A percentile compares a stretch with the other conserved stretches of the same genome.
Conservation (phyloP, 1,284 basidiomycete genomes). For the Coniferiporia sulphurascens region DNA sequence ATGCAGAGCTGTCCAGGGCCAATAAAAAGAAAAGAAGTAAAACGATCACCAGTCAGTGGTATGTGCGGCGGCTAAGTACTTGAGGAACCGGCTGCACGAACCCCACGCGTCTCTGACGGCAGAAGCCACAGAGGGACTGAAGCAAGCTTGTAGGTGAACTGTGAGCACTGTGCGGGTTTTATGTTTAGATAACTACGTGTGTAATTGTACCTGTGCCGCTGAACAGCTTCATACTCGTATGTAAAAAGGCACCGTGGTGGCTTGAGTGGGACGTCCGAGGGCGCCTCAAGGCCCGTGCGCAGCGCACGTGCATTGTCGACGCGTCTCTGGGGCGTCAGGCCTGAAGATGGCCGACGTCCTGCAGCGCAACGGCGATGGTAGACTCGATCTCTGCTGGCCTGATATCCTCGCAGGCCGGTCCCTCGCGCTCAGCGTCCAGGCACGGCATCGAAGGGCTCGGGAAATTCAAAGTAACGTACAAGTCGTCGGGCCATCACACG, state of each 20-base stretch:
- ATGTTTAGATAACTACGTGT: background rate
- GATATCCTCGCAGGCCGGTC: background rate
- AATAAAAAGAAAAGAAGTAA: background rate
- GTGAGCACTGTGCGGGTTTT: background rate
- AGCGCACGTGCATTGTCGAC: background rate
- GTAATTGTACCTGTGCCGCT: constrained; percentile 7
- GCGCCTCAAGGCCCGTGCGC: too few relatives aligned
- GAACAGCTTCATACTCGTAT: constrained; percentile 11
- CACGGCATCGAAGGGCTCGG: constrained; percentile 12
- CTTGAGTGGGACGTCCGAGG: too few relatives aligned
- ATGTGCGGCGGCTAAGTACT: background rate
- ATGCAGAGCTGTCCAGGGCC: background rate
- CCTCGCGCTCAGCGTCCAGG: constrained; percentile 3
- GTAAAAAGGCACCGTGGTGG: background rate
- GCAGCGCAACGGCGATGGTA: background rate
- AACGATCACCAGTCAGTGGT: background rate
- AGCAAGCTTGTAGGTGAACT: constrained; percentile 12
- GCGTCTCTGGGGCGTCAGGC: background rate
- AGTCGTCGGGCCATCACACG: background rate
- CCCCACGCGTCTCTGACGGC: constrained; percentile 16
- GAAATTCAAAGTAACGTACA: constrained; percentile 11
- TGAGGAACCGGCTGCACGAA: background rate
- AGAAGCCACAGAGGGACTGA: constrained; percentile 19
- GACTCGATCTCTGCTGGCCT: background rate
- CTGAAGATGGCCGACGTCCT: background rate